These are phyloP conservation scores for Exutisphaerella laricina DNA, from an alignment of 2,329 filamentous ascomycete species.

Conservation along the genomic window DNA sequence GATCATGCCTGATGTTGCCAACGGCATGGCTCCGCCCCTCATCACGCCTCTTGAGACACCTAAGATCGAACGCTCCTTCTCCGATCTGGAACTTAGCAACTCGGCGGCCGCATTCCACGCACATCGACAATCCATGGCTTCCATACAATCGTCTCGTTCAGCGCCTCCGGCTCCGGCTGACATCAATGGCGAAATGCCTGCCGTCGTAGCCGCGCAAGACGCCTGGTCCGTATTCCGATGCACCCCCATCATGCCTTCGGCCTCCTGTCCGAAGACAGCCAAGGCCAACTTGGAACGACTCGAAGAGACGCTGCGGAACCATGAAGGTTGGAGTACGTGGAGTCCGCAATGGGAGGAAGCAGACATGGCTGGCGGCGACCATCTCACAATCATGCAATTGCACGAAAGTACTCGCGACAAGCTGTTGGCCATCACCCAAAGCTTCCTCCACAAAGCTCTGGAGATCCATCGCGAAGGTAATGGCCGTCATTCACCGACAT, in stretches of 20 bases:
- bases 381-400: conserved; percentile 44
- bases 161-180: conserved; percentile 17
- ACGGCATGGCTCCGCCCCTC: conserved; percentile 33
- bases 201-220: conserved; percentile 47
- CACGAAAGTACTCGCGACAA: conserved; percentile 58
- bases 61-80: conserved; percentile 43
- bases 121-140: conserved; percentile 29
- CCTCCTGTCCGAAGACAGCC: conserved; percentile 47
- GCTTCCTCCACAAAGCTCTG: conserved; percentile 64
- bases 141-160: conserved; percentile 10
- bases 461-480: conserved; percentile 55
- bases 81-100: conserved; percentile 42
- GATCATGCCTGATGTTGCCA: conserved; percentile 42
- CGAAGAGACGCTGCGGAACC: conserved; percentile 47
- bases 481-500: conserved; percentile 7
- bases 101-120: conserved; percentile 39
- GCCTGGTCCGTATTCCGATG: conserved; percentile 51
- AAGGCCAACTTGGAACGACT: conserved; percentile 47
- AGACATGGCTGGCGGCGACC: conserved; percentile 44
- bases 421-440: conserved; percentile 65
- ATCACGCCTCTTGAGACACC: conserved; percentile 46
- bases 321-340: conserved; percentile 50
- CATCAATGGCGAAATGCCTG: conserved; percentile 37
- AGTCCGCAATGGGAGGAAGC: conserved; percentile 46
- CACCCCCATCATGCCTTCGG: conserved; percentile 45